A percentile compares a stretch with the other conserved stretches of the same genome.
These are phyloP conservation scores for Heterococcus sp. DNA, from an alignment of 108 stramenopile species.

Conservation along the genomic window DNA sequence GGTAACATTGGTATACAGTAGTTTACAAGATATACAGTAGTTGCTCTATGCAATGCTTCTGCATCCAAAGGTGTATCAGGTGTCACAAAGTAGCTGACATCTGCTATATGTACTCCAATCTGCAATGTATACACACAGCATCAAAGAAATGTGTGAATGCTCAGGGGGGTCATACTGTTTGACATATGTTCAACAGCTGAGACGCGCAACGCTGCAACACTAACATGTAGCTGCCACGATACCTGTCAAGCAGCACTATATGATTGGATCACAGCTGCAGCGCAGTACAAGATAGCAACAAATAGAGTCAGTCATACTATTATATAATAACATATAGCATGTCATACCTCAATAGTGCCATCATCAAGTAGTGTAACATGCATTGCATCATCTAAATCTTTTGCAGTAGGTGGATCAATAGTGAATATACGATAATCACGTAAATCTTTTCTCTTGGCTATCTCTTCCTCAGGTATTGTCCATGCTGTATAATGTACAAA, in stretches of 20 bases:
- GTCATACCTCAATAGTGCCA: constrained; percentile 28
- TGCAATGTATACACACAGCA: constrained; percentile 55
- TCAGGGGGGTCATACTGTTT: too few relatives aligned
- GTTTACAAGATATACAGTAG: constrained; percentile 92
- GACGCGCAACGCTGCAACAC: too few relatives aligned
- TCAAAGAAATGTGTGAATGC: too few relatives aligned
- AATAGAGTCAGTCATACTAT: too few relatives aligned
- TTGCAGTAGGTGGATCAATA: constrained; percentile 92
- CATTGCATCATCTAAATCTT: constrained; percentile 92
- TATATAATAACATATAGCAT: too few relatives aligned
- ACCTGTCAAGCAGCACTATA: too few relatives aligned
- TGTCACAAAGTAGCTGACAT: constrained; percentile 85
- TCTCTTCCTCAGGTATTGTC: constrained; percentile 44
- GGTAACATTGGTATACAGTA: constrained; percentile 57
- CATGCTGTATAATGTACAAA: too few relatives aligned
- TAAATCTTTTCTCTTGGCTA: constrained; percentile 26
- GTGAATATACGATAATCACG: constrained; percentile 49
- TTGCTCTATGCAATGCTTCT: constrained; percentile 82
- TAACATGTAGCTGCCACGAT: too few relatives aligned
- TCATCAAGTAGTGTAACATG: constrained; percentile 61
- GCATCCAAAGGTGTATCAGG: constrained; percentile 73
- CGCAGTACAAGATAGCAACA: too few relatives aligned
- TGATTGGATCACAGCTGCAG: too few relatives aligned
- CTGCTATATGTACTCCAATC: constrained; percentile 95
- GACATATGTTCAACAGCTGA: too few relatives aligned